Evolutionary conservation across 2,329 filamentous ascomycete species (phyloP).

Genomic region (Dendryphion nanum): DNA sequence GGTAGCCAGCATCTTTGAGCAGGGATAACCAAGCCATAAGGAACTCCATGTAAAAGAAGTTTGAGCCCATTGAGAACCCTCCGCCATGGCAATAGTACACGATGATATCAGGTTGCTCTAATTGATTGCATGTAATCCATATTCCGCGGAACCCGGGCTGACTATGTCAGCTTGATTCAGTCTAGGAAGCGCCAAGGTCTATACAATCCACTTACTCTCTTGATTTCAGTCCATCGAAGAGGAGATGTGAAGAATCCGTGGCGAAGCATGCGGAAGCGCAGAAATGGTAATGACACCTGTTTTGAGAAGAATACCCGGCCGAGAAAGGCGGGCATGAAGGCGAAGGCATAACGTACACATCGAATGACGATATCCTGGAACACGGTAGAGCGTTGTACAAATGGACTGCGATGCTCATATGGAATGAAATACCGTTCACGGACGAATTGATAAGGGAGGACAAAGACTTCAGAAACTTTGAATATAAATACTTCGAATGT

Average conservation of each 20-base stretch:
- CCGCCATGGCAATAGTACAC: conserved; percentile 82
- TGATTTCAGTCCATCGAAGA: conserved; percentile 62
- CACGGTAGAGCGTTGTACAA: conserved; percentile 66
- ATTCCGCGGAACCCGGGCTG: conserved; percentile 60
- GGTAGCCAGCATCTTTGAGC: conserved; percentile 63
- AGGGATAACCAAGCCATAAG: conserved; percentile 69
- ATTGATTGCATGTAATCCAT: conserved; percentile 65
- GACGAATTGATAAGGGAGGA: conserved; percentile 60
- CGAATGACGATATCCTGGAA: conserved; percentile 78
- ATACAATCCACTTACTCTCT: conserved; percentile 44
- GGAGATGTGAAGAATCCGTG: conserved; percentile 65
- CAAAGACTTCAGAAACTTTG: conserved; percentile 48
- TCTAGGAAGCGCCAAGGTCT: too few species aligned
- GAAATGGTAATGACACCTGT: conserved; percentile 68
- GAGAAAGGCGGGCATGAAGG: conserved; percentile 65
- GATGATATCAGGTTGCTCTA: conserved; percentile 68
- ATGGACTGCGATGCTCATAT: conserved; percentile 53
- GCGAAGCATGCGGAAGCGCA: conserved; percentile 71
- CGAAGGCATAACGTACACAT: conserved; percentile 76
- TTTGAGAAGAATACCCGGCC: conserved; percentile 77
- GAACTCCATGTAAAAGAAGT: conserved; percentile 80
- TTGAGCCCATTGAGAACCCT: conserved; percentile 79
- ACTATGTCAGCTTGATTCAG: conserved; percentile 5
- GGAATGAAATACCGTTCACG: conserved; percentile 56
- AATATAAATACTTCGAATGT: conserved; percentile 21